These are phyloP conservation scores for Cyclocybe aegerita DNA, from an alignment of 768 basidiomycete species.

Conservation along the genomic window DNA sequence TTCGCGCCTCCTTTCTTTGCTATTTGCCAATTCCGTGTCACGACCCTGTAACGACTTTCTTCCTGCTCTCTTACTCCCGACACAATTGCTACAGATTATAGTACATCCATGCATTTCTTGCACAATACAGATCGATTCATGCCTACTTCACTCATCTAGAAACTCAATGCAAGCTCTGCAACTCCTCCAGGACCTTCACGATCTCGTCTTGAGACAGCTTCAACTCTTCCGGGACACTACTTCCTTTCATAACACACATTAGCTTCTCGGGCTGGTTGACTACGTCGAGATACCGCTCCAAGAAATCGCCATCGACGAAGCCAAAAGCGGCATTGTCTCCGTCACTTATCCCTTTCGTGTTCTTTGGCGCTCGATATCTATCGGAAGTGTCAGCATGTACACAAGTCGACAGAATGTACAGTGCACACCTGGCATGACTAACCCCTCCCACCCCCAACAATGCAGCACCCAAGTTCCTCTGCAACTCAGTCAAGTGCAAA, in stretches of 20 bases:
- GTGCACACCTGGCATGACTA: conserved; percentile 58
- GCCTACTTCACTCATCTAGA: background rate
- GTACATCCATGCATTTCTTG: conserved; percentile 3
- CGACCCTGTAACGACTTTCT: background rate
- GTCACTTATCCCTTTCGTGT: conserved; percentile 54
- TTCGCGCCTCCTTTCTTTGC: background rate
- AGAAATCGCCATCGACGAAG: conserved; percentile 87
- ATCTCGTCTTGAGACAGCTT: conserved; percentile 43
- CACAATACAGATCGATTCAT: background rate
- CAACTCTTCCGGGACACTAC: conserved; percentile 58
- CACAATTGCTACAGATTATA: background rate
- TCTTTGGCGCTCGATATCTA: conserved; percentile 75
- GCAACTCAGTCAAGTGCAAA: conserved; percentile 63
- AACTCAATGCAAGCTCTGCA: conserved; percentile 56
- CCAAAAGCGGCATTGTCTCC: conserved; percentile 58
- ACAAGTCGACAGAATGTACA: conserved; percentile 1
- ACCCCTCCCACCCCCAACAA: conserved; percentile 52
- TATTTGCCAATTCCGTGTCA: background rate
- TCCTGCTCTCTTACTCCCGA: background rate
- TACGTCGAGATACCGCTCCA: conserved; percentile 63
- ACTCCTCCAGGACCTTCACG: conserved; percentile 42
- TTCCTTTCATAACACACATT: conserved; percentile 55
- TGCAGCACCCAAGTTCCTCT: conserved; percentile 70
- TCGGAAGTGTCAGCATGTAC: background rate
- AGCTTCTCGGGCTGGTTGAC: conserved; percentile 38